phyloP scores from a whole-genome alignment of 192 early-diverging fungal genomes.

The Lobosporangium transversale region DNA sequence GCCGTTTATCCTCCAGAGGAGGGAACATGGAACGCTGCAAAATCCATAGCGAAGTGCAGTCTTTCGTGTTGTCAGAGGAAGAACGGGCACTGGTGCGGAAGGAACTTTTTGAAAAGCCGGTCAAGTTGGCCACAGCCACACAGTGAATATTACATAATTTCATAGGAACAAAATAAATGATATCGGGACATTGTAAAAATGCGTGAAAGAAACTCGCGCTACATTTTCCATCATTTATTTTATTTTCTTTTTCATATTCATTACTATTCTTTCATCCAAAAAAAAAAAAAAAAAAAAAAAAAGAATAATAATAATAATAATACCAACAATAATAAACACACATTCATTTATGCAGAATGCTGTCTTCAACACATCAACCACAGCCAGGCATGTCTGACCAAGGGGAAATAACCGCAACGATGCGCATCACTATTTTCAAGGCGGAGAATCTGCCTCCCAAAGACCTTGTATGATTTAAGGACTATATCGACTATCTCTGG shows the following conservation, averaged over 20 bases:
- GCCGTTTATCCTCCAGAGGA: too few relatives aligned
- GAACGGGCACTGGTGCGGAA: slow-evolving; percentile 8
- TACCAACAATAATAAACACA: neutral
- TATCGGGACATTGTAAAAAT: too few relatives aligned
- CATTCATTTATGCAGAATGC: neutral
- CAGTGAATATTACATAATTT: too few relatives aligned
- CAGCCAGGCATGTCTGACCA: neutral
- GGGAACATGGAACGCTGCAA: too few relatives aligned
- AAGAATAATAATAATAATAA: neutral
- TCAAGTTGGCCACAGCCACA: neutral
- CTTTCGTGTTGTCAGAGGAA: slow-evolving; percentile 6
- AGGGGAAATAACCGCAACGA: neutral
- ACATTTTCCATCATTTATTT: too few relatives aligned
- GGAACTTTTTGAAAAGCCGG: neutral
- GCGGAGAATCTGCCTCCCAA: slow-evolving; percentile 28
- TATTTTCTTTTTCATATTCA: neutral
- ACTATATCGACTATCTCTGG: too few relatives aligned
- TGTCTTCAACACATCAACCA: neutral
- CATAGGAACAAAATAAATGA: neutral
- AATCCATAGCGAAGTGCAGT: too few relatives aligned
- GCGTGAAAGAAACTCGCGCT: too few relatives aligned
- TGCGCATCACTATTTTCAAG: slow-evolving; percentile 35
- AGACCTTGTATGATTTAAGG: too few relatives aligned
- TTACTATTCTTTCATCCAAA: too few relatives aligned
- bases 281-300: neutral